Base-by-base conservation (phyloP, 2,329 filamentous ascomycete genomes). In the Colletotrichum falcatum region DNA sequence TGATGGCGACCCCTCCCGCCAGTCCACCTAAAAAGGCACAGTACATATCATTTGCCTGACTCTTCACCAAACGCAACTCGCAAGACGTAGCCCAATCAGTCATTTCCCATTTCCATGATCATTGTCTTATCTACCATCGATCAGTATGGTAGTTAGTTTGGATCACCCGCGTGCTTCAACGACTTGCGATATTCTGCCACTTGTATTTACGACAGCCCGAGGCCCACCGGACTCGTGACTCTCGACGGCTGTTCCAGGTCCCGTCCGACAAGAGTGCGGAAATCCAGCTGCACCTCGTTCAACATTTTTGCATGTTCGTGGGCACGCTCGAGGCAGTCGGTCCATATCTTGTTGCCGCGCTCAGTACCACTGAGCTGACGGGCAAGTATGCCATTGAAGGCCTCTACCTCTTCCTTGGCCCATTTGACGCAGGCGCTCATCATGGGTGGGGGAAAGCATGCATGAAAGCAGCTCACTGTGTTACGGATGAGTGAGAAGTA, bases 381-480 rank as follows among this genome's bases (percentile, higher is more conserved):
- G 44, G 88, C 89, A 46, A 99, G 85, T 61, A 96, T 90, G 55
- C 86, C 87, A 76, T 98, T 98, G 84, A 98, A 98, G 2, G 90
- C 90, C 75, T 98, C 95, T 1, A 98, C 90, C 78, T 97, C 91
- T 75, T 96, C 92, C 81, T 98, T 98, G n/a, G 94, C 95, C 96
- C 96, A 99, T 78, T 95, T 97, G 76, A 99, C 95, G 76, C 94
- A 97, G 0, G 95, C 94, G 76, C 94, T 97, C 88, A 96, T 97
- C 84, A 96, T 94, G 18, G 90, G 86, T 33, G 93, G 88, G 14
- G 94, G 91, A 78, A 98, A 98, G 79, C 94, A 97, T 63, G 86
- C 84, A 78, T 97, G 94, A 81, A 96, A 98, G 77, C 93, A 95
- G 77, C 89, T 88, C 71, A 98, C 92, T 0, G 96, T 98, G 81